A percentile compares a stretch with the other conserved stretches of the same genome.
Conservation (phyloP, 768 basidiomycete genomes). For the Pleurotus tuoliensis region DNA sequence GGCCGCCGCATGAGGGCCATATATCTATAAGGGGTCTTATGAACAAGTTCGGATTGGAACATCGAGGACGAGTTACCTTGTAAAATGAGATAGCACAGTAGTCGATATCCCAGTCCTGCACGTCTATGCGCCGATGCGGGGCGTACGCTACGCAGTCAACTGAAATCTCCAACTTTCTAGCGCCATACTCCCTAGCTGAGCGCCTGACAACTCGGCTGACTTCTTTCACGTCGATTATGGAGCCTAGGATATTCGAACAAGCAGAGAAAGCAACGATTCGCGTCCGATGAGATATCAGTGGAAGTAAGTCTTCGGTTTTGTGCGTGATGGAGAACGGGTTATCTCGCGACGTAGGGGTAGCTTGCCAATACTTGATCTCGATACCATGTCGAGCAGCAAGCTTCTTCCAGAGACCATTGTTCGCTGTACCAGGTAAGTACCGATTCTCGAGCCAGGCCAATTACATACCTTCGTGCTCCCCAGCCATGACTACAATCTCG, state of each 20-base stretch:
- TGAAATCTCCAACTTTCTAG: slow-evolving; percentile 57
- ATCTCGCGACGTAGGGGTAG: slow-evolving; percentile 38
- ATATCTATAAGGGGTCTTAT: slow-evolving; percentile 41
- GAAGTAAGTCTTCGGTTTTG: slow-evolving; percentile 50
- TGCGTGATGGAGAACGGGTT: slow-evolving; percentile 67
- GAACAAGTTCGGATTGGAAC: background rate
- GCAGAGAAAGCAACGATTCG: slow-evolving; percentile 71
- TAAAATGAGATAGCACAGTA: slow-evolving; percentile 70
- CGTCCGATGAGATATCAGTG: slow-evolving; percentile 59
- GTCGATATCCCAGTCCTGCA: slow-evolving; percentile 76
- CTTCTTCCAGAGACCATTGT: slow-evolving; percentile 72
- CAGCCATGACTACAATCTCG: slow-evolving; percentile 64
- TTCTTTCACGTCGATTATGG: slow-evolving; percentile 56
- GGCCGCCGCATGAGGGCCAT: slow-evolving; percentile 67
- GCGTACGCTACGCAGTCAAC: slow-evolving; percentile 80
- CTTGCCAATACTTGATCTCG: slow-evolving; percentile 55
- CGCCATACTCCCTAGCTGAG: slow-evolving; percentile 50
- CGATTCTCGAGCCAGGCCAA: background rate
- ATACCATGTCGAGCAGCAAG: slow-evolving; percentile 57
- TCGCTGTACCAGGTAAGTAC: slow-evolving; percentile 44
- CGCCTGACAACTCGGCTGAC: slow-evolving; percentile 48
- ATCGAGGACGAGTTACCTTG: slow-evolving; percentile 43
- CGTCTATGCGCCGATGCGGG: slow-evolving; percentile 67
- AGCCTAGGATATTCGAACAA: slow-evolving; percentile 73
- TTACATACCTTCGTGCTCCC: slow-evolving; percentile 68